Base-by-base conservation (phyloP, 257 asterid genomes). In the Solanum lycopersicoides region DNA sequence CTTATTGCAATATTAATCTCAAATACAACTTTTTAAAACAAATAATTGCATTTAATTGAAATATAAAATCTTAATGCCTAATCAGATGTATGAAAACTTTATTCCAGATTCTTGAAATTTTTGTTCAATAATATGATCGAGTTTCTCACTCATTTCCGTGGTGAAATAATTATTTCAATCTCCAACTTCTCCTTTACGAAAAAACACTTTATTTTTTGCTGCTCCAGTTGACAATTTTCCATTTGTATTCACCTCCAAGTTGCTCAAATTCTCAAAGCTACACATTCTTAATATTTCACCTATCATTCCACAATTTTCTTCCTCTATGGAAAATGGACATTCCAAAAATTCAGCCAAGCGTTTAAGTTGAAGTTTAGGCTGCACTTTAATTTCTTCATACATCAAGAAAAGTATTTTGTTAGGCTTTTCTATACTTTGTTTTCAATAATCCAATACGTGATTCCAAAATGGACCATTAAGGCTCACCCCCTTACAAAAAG, bases 81-180 rank as follows among this genome's bases (percentile, higher is more conserved):
- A 73, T 35, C 28, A 73, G 10, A 35, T 35, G 1, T 3, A 73
- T 28, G 42, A 42, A 39, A 87, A 34, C 53, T 7, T 18, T 15
- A 87, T 34, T 47, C 47, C 87, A 50, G 83, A 47, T 15, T n/a
- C 83, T 14, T n/a, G 7, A 4, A 87, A 80, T 35, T 82, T 87
- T 47, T 83, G 47, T 69, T 82, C 25, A 47, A 28, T 25, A 9
- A 87, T 7, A 14, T n/a, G 21, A 83, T 87, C 18, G 0, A 87
- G 42, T 35, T 69, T 86, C 12, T 83, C 76, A 2, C 8, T 71
- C 87, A 87, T 87, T 12, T 87, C 47, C 9, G 10, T 15, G 3
- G 44, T 87, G 8, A 87, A 53, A 16, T 69, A 82, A 50, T 83
- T 87, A 21, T 83, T 50, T 77, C 87, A 72, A 21, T 83, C 89